These are phyloP conservation scores for Chloris gayana DNA, from an alignment of 176 grass and related monocot species.

Conservation along the genomic window DNA sequence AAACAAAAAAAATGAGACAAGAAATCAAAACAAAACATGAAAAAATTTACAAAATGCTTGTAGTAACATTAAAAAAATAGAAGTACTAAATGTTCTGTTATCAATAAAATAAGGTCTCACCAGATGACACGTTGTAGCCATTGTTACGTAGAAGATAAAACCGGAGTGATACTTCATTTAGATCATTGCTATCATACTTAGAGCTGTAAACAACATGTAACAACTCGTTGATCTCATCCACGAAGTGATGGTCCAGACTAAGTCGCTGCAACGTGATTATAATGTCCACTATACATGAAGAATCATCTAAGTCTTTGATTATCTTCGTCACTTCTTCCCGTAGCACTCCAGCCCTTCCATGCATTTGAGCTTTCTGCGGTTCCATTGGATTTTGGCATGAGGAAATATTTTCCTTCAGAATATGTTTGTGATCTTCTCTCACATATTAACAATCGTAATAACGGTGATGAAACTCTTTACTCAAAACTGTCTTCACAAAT, in stretches of 20 bases:
- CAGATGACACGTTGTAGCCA: constrained; percentile 34
- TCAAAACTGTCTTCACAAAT: too few species aligned
- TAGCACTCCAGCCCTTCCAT: background rate
- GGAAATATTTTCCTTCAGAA: background rate
- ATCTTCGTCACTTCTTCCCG: constrained; percentile 27
- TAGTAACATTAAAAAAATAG: background rate
- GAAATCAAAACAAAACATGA: background rate
- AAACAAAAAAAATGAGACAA: background rate
- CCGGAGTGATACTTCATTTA: constrained; percentile 16
- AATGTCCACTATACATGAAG: constrained; percentile 5
- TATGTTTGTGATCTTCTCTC: background rate
- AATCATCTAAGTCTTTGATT: background rate
- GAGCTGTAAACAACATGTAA: constrained; percentile 19
- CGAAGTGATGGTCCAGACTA: constrained; percentile 32
- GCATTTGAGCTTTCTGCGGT: constrained; percentile 7
- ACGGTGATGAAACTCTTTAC: too few species aligned
- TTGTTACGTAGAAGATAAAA: constrained; percentile 42
- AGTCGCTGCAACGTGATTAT: constrained; percentile 35
- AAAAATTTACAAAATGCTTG: background rate
- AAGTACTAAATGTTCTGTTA: too few species aligned
- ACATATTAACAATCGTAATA: background rate
- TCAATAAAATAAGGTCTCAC: background rate
- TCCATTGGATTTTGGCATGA: background rate
- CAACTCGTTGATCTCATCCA: constrained; percentile 19
- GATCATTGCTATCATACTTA: background rate